These are phyloP conservation scores for Metroxylon sagu DNA, from an alignment of 176 grass and related monocot genomes.

Conservation along the genomic window DNA sequence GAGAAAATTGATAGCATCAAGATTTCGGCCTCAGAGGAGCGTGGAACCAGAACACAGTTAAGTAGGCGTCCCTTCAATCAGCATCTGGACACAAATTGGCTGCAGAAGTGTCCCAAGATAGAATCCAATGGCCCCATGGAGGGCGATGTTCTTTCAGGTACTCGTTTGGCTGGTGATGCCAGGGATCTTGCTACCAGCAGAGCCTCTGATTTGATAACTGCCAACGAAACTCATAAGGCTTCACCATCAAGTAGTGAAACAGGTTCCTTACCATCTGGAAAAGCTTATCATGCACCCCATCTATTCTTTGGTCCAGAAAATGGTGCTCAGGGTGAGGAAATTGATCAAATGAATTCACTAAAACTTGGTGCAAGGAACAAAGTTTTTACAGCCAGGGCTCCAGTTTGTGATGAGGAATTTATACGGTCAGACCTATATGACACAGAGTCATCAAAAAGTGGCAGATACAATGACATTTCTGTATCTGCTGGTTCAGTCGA, in stretches of 20 bases:
- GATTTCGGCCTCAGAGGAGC: slow-evolving; percentile 31
- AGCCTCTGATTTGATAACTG: slow-evolving; percentile 23
- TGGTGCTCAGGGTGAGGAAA: slow-evolving; percentile 10
- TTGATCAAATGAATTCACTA: slow-evolving; percentile 5
- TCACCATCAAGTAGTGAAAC: slow-evolving; percentile 26
- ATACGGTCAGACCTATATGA: background rate
- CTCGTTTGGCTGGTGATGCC: slow-evolving; percentile 12
- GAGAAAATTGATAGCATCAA: slow-evolving; percentile 41
- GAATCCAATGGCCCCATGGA: background rate
- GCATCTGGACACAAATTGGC: background rate
- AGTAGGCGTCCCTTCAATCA: slow-evolving; percentile 17
- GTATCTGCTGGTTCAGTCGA: background rate
- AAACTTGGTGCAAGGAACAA: background rate
- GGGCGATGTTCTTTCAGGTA: slow-evolving; percentile 22
- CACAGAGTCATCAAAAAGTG: slow-evolving; percentile 14
- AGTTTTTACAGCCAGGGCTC: slow-evolving; percentile 9
- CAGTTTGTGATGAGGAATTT: slow-evolving; percentile 5
- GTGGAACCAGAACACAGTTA: slow-evolving; percentile 25
- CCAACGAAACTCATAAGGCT: slow-evolving; percentile 21
- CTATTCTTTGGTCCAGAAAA: slow-evolving; percentile 24
- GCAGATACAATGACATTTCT: background rate
- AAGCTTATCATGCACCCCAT: slow-evolving; percentile 22
- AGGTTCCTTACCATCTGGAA: slow-evolving; percentile 21
- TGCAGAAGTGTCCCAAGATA: background rate
- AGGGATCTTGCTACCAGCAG: slow-evolving; percentile 17